A percentile compares a stretch with the other conserved stretches of the same genome.
Evolutionary conservation across 257 asterid species (phyloP).

Genomic region (Lycium barbarum): DNA sequence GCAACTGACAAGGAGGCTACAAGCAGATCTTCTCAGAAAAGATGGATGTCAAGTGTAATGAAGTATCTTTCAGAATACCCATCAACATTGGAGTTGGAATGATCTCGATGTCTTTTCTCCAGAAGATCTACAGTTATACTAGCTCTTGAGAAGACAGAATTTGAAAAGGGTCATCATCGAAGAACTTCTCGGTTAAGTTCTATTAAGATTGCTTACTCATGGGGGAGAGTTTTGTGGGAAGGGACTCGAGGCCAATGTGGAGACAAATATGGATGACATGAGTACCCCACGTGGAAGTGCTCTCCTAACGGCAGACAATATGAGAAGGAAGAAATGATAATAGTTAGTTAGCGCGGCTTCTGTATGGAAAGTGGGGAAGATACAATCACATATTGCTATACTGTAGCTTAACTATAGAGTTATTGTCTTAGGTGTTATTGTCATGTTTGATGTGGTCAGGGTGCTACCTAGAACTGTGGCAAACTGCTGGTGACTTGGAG

Average conservation of each 20-base stretch:
- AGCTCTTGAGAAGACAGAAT: constrained; percentile 9
- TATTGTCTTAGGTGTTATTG: background rate
- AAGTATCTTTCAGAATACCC: background rate
- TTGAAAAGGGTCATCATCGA: background rate
- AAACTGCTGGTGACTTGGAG: constrained; percentile 19
- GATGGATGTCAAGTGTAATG: constrained; percentile 14
- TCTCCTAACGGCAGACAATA: background rate
- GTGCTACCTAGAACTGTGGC: constrained; percentile 8
- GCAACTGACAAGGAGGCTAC: background rate
- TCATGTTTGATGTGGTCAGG: constrained; percentile 14
- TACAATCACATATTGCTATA: background rate
- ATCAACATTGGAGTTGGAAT: constrained; percentile 16
- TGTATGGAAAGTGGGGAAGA: constrained; percentile 11
- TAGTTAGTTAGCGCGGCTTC: constrained; percentile 4
- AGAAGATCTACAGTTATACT: constrained; percentile 12
- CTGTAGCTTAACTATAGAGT: constrained; percentile 11
- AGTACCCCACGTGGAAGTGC: background rate
- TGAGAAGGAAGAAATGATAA: constrained; percentile 13
- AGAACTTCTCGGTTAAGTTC: background rate
- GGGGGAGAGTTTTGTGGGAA: background rate
- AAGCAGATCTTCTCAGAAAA: background rate
- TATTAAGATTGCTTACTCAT: background rate
- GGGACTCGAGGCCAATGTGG: background rate
- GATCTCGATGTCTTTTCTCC: background rate
- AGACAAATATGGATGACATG: background rate